A percentile compares a stretch with the other conserved stretches of the same genome.
Conservation (phyloP, 2,329 filamentous ascomycete genomes). For the Aspergillus tamarii region DNA sequence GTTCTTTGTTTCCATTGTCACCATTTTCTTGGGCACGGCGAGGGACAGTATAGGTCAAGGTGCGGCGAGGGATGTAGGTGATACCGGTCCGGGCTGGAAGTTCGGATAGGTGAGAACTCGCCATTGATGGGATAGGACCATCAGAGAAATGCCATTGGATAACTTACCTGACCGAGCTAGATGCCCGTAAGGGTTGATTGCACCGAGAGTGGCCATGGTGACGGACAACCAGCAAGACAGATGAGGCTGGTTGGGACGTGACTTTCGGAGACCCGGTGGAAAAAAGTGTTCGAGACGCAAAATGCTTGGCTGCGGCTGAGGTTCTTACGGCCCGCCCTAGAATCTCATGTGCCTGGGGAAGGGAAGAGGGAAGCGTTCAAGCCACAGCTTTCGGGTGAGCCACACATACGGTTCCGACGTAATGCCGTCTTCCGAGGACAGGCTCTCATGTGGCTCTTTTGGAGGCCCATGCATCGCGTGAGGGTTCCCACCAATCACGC, state of each 20-base stretch:
- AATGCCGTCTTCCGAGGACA: not conserved
- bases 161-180: constrained; percentile 43
- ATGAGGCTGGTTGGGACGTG: constrained; percentile 15
- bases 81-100: constrained; percentile 35
- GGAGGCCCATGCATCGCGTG: not conserved
- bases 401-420: not conserved
- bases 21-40: constrained; percentile 35
- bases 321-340: constrained; percentile 24
- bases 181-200: constrained; percentile 41
- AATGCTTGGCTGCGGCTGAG: constrained; percentile 27
- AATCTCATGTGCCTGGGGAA: not conserved
- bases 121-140: not conserved
- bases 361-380: not conserved
- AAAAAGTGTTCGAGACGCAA: constrained; percentile 33
- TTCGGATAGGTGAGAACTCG: not conserved
- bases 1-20: constrained; percentile 12
- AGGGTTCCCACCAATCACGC: not conserved
- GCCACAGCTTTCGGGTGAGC: constrained; percentile 5
- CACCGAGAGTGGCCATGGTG: constrained; percentile 44
- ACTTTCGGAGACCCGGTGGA: constrained; percentile 19
- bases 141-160: not conserved
- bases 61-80: constrained; percentile 40
- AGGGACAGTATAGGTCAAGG: constrained; percentile 36
- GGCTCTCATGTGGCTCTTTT: constrained; percentile 8
- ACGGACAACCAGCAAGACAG: constrained; percentile 13